These are phyloP conservation scores for Fusarium nematophilum DNA, from an alignment of 2,329 filamentous ascomycete genomes.

Conservation along the genomic window DNA sequence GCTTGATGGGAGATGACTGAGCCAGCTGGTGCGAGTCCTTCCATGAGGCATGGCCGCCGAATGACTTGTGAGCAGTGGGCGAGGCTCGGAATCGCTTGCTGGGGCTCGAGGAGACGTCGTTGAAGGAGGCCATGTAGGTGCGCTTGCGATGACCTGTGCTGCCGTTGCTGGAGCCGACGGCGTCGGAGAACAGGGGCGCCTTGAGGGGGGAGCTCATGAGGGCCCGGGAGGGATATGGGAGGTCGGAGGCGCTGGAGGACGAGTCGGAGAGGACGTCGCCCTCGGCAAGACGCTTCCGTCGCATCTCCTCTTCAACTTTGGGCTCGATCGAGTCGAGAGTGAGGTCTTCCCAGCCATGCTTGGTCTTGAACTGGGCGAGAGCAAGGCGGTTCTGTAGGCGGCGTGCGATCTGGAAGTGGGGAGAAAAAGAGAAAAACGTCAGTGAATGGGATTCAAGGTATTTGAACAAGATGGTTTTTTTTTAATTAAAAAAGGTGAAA, in stretches of 20 bases:
- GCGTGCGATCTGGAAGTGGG: slow-evolving; percentile 80
- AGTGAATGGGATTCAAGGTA: slow-evolving; percentile 16
- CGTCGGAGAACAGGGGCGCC: slow-evolving; percentile 85
- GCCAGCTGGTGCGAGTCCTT: slow-evolving; percentile 80
- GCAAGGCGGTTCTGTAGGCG: slow-evolving; percentile 93
- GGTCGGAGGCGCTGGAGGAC: slow-evolving; percentile 84
- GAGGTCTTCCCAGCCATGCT: slow-evolving; percentile 93
- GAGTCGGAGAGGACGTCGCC: slow-evolving; percentile 87
- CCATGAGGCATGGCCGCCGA: slow-evolving; percentile 72
- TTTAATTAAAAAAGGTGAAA: not conserved
- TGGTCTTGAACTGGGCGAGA: slow-evolving; percentile 96
- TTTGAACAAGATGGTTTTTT: not conserved
- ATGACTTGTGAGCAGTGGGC: slow-evolving; percentile 69
- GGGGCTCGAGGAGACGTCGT: slow-evolving; percentile 65
- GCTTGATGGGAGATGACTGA: slow-evolving; percentile 88
- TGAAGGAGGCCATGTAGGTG: slow-evolving; percentile 69
- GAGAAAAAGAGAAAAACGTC: slow-evolving; percentile 33
- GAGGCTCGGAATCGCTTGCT: slow-evolving; percentile 76
- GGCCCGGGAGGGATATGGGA: slow-evolving; percentile 73
- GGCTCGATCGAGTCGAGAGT: slow-evolving; percentile 88
- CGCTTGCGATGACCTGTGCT: slow-evolving; percentile 74
- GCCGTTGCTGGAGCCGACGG: slow-evolving; percentile 76
- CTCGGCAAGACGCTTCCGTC: slow-evolving; percentile 74
- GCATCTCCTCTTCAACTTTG: slow-evolving; percentile 81
- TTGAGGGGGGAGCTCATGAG: slow-evolving; percentile 90